Conservation (phyloP, 805 yeast genomes). For the Candida pseudoglaebosa region DNA sequence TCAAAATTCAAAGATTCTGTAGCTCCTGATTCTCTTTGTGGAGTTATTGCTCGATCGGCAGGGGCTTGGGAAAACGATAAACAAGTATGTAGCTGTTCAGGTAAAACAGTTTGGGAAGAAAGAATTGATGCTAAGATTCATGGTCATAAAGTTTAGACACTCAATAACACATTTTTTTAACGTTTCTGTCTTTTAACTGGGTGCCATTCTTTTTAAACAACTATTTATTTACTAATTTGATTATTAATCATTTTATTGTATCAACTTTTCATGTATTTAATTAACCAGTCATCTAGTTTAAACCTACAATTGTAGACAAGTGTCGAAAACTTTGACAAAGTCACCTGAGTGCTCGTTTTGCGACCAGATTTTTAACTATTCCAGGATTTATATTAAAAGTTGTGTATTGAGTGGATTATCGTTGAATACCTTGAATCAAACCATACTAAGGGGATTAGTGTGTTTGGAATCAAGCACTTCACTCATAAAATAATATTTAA, state of each 20-base stretch:
- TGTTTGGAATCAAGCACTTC: too few relatives aligned
- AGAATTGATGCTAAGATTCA: constrained; percentile 58
- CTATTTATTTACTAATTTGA: too few relatives aligned
- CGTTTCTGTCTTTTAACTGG: too few relatives aligned
- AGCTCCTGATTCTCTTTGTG: constrained; percentile 52
- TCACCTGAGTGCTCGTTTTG: neutral
- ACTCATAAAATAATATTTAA: too few relatives aligned
- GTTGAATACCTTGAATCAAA: neutral
- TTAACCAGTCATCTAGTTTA: too few relatives aligned
- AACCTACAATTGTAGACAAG: too few relatives aligned
- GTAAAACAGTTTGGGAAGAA: constrained; percentile 96
- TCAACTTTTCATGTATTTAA: too few relatives aligned
- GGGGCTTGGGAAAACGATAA: constrained; percentile 97
- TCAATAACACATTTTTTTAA: neutral
- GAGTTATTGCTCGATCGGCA: constrained; percentile 93
- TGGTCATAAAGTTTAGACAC: neutral
- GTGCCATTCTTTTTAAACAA: too few relatives aligned
- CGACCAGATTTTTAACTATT: neutral
- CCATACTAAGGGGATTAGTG: neutral
- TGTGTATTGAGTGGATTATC: too few relatives aligned
- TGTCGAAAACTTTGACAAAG: neutral
- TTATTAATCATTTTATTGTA: too few relatives aligned
- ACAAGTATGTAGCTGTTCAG: constrained; percentile 89
- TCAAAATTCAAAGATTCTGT: constrained; percentile 38
- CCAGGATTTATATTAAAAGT: too few relatives aligned